phyloP scores from a whole-genome alignment of 2,329 filamentous ascomycete species.

The Fusarium udum region DNA sequence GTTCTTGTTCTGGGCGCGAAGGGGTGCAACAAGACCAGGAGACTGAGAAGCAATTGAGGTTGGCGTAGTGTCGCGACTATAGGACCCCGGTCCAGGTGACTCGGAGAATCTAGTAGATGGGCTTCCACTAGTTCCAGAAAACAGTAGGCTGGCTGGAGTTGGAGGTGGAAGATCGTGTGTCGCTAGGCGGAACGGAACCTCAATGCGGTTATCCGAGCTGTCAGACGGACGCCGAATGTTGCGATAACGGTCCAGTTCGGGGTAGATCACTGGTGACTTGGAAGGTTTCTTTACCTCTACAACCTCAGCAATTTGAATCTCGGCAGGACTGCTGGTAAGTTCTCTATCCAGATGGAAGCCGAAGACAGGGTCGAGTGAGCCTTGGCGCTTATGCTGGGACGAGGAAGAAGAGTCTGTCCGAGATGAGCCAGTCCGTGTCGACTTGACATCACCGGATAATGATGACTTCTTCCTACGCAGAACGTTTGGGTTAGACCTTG shows the following conservation, averaged over 20 bases:
- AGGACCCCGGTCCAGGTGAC: slow-evolving; percentile 73
- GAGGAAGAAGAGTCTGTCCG: slow-evolving; percentile 56
- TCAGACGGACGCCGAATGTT: slow-evolving; percentile 53
- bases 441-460: slow-evolving; percentile 52
- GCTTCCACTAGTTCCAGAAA: slow-evolving; percentile 73
- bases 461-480: slow-evolving; percentile 62
- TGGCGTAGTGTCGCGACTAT: slow-evolving; percentile 81
- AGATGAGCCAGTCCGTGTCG: slow-evolving; percentile 47
- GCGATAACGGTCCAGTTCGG: slow-evolving; percentile 70
- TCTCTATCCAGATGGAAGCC: slow-evolving; percentile 53
- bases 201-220: slow-evolving; percentile 51
- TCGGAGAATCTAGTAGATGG: slow-evolving; percentile 80
- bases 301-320: slow-evolving; percentile 54
- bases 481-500: slow-evolving; percentile 53
- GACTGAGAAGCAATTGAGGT: slow-evolving; percentile 82
- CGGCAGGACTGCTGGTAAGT: slow-evolving; percentile 56
- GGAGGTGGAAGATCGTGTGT: slow-evolving; percentile 74
- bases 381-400: slow-evolving; percentile 52
- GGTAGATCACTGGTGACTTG: slow-evolving; percentile 61
- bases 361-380: slow-evolving; percentile 48
- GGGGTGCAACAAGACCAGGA: slow-evolving; percentile 65
- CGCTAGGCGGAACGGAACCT: slow-evolving; percentile 65
- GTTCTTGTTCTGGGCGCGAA: slow-evolving; percentile 56
- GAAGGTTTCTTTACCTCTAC: slow-evolving; percentile 52
- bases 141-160: slow-evolving; percentile 63